A percentile compares a stretch with the other conserved stretches of the same genome.
Conservation (phyloP, 2,329 filamentous ascomycete species). For the Fusarium cicatricum region DNA sequence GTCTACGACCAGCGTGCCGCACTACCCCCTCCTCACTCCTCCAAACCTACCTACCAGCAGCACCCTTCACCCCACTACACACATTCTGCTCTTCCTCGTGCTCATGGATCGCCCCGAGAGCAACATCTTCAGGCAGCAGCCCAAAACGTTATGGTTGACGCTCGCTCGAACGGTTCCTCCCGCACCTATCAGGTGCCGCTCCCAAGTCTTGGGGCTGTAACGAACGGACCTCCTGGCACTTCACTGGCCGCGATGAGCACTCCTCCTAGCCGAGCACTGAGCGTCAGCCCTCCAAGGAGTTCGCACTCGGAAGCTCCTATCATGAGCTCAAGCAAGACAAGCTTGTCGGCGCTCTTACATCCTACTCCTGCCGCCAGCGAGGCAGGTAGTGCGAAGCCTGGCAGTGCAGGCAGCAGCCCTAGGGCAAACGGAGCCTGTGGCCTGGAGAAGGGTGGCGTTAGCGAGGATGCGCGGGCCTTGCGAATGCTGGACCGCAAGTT, state of each 20-base stretch:
- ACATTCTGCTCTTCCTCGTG: conserved; percentile 47
- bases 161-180: conserved; percentile 46
- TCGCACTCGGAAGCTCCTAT: conserved; percentile 45
- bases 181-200: conserved; percentile 55
- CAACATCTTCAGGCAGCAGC: conserved; percentile 56
- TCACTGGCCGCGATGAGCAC: conserved; percentile 48
- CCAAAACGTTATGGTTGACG: conserved; percentile 53
- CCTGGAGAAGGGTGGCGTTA: conserved; percentile 54
- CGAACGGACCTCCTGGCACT: conserved; percentile 39
- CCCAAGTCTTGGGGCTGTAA: conserved; percentile 51
- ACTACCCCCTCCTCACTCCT: conserved; percentile 49
- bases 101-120: conserved; percentile 54
- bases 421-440: conserved; percentile 39
- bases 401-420: conserved; percentile 54
- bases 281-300: conserved; percentile 58
- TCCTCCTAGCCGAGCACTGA: conserved; percentile 56
- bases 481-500: conserved; percentile 71
- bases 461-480: conserved; percentile 71
- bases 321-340: conserved; percentile 50
- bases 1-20: conserved; percentile 49
- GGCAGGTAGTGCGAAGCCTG: conserved; percentile 54
- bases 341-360: conserved; percentile 60
- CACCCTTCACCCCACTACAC: conserved; percentile 43
- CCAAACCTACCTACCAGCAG: conserved; percentile 46
- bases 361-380: conserved; percentile 57